These are phyloP conservation scores for Phaseolus coccineus DNA, from an alignment of 331 rosid genomes.

Conservation along the genomic window DNA sequence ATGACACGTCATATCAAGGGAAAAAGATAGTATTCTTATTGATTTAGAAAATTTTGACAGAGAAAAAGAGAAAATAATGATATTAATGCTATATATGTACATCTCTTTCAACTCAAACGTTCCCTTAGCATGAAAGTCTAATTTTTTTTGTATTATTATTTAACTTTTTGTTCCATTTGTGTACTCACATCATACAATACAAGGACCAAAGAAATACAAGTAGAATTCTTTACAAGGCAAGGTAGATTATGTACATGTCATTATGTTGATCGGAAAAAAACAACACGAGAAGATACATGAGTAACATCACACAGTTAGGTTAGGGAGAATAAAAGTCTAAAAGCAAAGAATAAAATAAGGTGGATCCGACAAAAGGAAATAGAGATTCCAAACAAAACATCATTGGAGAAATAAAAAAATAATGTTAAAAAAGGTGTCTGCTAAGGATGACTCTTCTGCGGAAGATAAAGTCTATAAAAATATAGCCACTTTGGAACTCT, in stretches of 20 bases:
- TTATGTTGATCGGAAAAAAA: not conserved
- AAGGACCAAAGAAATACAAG: too few relatives aligned
- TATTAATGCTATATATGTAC: too few relatives aligned
- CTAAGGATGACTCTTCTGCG: not conserved
- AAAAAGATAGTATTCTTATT: not conserved
- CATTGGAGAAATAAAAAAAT: not conserved
- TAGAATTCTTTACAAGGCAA: too few relatives aligned
- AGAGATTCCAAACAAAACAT: not conserved
- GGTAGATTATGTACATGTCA: not conserved
- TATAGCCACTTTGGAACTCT: not conserved
- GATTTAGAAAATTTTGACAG: not conserved
- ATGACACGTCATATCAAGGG: too few relatives aligned
- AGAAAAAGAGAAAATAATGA: too few relatives aligned
- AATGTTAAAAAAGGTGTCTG: not conserved
- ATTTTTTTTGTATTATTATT: not conserved
- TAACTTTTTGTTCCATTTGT: not conserved
- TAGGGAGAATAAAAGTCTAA: not conserved
- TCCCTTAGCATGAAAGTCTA: not conserved
- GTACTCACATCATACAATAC: not conserved
- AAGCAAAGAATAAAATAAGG: not conserved
- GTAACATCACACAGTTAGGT: not conserved
- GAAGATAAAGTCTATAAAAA: not conserved
- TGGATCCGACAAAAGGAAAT: not conserved
- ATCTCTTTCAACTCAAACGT: too few relatives aligned
- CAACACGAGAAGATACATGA: not conserved